Percentiles rank a stretch among this genome's conserved stretches.
Conservation (phyloP, 345 rosid genomes). For the Raphanus sativus region DNA sequence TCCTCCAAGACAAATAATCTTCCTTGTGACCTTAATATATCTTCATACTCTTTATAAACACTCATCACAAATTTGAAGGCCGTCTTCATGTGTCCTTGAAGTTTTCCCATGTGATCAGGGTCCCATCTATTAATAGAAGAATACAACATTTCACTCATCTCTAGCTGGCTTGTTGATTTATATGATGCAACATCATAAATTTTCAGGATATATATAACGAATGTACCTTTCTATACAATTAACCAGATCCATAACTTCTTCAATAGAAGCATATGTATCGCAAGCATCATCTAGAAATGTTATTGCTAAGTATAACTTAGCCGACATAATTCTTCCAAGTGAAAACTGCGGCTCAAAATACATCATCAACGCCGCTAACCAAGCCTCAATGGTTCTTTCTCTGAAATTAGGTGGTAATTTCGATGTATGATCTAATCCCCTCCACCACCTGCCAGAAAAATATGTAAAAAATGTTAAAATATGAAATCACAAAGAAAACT, state of each 20-base stretch:
- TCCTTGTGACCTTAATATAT: constrained; percentile 10
- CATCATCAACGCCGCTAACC: not conserved
- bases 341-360: constrained; percentile 22
- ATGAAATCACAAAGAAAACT: not conserved
- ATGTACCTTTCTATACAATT: constrained; percentile 20
- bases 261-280: constrained; percentile 15
- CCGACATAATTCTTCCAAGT: constrained; percentile 20
- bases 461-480: not conserved
- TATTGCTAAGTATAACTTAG: constrained; percentile 1
- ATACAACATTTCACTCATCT: not conserved
- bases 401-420: not conserved
- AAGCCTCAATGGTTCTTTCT: constrained; percentile 11
- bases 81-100: constrained; percentile 12
- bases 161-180: not conserved
- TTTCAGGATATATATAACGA: not conserved
- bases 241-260: not conserved
- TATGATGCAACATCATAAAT: not conserved
- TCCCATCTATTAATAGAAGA: constrained; percentile 10
- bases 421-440: not conserved
- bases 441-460: constrained; percentile 19
- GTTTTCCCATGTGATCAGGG: constrained; percentile 15
- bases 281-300: constrained; percentile 18
- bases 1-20: not conserved
- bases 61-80: constrained; percentile 11
- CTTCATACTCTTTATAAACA: constrained; percentile 19